Evolutionary conservation across 768 basidiomycete species (phyloP).

Genomic region (Tremella yokohamensis): DNA sequence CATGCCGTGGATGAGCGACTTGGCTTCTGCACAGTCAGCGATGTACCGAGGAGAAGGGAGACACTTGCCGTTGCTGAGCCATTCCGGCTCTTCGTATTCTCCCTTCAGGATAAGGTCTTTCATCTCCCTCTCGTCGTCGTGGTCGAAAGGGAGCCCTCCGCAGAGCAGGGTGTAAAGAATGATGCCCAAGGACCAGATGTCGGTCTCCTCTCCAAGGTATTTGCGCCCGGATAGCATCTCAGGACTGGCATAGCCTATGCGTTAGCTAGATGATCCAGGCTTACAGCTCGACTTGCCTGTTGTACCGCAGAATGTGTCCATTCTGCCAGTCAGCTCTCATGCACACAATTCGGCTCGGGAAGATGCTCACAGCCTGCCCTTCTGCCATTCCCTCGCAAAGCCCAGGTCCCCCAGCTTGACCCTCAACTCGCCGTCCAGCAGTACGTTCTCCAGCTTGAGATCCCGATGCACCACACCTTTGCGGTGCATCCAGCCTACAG

Average conservation of each 20-base stretch:
- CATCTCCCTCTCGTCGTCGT: conserved; percentile 74
- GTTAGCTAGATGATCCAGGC: conserved; percentile 6
- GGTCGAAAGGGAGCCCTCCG: conserved; percentile 84
- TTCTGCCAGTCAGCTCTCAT: conserved; percentile 60
- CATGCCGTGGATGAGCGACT: conserved; percentile 72
- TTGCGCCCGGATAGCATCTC: conserved; percentile 85
- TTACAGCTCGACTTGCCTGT: conserved; percentile 59
- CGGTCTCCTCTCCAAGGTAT: conserved; percentile 89
- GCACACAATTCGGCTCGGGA: neutral
- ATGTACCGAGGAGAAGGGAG: neutral
- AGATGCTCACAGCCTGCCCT: conserved; percentile 39
- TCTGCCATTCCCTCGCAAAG: conserved; percentile 75
- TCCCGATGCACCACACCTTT: conserved; percentile 95
- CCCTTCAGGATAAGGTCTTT: conserved; percentile 75
- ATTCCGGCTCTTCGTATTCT: conserved; percentile 85
- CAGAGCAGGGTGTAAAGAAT: conserved; percentile 86
- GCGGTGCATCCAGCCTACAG: conserved; percentile 86
- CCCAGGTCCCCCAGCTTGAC: conserved; percentile 94
- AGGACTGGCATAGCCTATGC: conserved; percentile 66
- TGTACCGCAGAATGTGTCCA: conserved; percentile 95
- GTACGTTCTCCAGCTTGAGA: conserved; percentile 90
- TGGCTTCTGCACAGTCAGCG: conserved; percentile 62
- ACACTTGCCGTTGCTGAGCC: conserved; percentile 74
- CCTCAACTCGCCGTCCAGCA: conserved; percentile 82
- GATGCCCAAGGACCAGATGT: conserved; percentile 90